Conservation (phyloP, 2,329 filamentous ascomycete genomes). For the Tolypocladium paradoxum region DNA sequence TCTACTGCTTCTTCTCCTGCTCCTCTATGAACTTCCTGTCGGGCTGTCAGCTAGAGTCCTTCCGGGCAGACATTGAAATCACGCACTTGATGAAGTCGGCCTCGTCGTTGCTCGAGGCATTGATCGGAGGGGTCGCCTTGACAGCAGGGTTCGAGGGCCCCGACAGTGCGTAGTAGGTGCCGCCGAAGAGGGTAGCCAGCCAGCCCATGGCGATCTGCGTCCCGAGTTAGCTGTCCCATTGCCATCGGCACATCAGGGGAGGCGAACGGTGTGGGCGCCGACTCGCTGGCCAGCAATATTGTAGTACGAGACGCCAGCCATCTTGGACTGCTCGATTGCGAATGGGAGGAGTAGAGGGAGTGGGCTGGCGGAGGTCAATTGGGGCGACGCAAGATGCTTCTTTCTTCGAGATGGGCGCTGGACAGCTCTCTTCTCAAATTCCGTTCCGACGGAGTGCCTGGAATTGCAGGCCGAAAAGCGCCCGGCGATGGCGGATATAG, state of each 20-base stretch:
- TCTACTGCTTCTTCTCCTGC: slow-evolving; percentile 30
- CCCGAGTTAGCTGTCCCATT: neutral
- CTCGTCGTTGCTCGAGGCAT: slow-evolving; percentile 51
- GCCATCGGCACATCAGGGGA: neutral
- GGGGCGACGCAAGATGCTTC: slow-evolving; percentile 13
- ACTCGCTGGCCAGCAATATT: slow-evolving; percentile 47
- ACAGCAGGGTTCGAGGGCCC: slow-evolving; percentile 35
- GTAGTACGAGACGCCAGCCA: slow-evolving; percentile 35
- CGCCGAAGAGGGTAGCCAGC: slow-evolving; percentile 40
- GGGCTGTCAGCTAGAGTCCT: slow-evolving; percentile 12
- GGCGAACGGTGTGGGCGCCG: slow-evolving; percentile 50
- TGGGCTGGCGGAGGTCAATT: slow-evolving; percentile 19
- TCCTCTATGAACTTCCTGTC: slow-evolving; percentile 29
- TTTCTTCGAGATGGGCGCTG: slow-evolving; percentile 8
- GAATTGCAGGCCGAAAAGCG: slow-evolving; percentile 19
- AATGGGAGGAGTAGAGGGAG: slow-evolving; percentile 15
- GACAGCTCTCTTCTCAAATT: slow-evolving; percentile 10
- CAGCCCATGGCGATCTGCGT: slow-evolving; percentile 46
- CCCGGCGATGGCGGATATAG: slow-evolving; percentile 15
- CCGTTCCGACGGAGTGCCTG: slow-evolving; percentile 16
- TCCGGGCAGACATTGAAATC: slow-evolving; percentile 11
- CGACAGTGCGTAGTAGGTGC: slow-evolving; percentile 30
- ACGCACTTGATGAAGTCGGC: slow-evolving; percentile 55
- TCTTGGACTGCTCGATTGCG: slow-evolving; percentile 14
- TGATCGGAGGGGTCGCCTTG: slow-evolving; percentile 44